phyloP scores from a whole-genome alignment of 2,329 filamentous ascomycete species.

The Colletotrichum sp. region DNA sequence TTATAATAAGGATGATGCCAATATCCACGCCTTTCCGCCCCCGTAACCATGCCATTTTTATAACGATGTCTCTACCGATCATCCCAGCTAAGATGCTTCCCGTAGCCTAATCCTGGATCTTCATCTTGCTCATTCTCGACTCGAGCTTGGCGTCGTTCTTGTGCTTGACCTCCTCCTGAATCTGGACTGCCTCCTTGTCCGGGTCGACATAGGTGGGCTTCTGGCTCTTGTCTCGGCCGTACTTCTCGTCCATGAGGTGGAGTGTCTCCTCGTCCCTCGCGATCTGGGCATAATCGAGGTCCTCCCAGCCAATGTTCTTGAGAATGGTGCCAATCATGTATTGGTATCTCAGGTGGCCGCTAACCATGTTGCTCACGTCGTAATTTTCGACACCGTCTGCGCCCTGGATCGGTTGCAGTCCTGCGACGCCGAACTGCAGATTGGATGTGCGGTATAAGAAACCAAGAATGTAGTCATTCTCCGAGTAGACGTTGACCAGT shows the following conservation, averaged over 20 bases:
- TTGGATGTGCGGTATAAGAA: slow-evolving; percentile 87
- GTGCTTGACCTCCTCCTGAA: slow-evolving; percentile 27
- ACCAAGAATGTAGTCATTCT: slow-evolving; percentile 85
- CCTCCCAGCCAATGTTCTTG: slow-evolving; percentile 71
- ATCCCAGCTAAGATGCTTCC: slow-evolving; percentile 18
- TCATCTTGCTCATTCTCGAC: slow-evolving; percentile 30
- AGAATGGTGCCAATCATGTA: slow-evolving; percentile 71
- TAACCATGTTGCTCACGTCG: slow-evolving; percentile 68
- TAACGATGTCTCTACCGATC: slow-evolving; percentile 13
- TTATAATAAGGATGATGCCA: background rate
- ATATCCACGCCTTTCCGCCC: background rate
- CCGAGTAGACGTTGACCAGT: slow-evolving; percentile 89
- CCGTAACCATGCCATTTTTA: background rate
- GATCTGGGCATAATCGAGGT: slow-evolving; percentile 54
- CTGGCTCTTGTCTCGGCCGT: slow-evolving; percentile 36
- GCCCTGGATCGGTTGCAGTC: slow-evolving; percentile 75
- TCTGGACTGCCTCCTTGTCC: slow-evolving; percentile 19
- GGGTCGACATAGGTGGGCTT: slow-evolving; percentile 12
- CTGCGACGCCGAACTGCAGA: slow-evolving; percentile 83
- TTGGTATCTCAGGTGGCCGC: slow-evolving; percentile 74
- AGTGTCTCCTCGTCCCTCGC: slow-evolving; percentile 34
- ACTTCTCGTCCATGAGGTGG: slow-evolving; percentile 36
- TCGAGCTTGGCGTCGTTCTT: slow-evolving; percentile 24
- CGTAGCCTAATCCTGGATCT: slow-evolving; percentile 23
- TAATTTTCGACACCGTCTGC: slow-evolving; percentile 72